Base-by-base conservation (phyloP, 495 filamentous ascomycete genomes). In the Penicillium turbatum region DNA sequence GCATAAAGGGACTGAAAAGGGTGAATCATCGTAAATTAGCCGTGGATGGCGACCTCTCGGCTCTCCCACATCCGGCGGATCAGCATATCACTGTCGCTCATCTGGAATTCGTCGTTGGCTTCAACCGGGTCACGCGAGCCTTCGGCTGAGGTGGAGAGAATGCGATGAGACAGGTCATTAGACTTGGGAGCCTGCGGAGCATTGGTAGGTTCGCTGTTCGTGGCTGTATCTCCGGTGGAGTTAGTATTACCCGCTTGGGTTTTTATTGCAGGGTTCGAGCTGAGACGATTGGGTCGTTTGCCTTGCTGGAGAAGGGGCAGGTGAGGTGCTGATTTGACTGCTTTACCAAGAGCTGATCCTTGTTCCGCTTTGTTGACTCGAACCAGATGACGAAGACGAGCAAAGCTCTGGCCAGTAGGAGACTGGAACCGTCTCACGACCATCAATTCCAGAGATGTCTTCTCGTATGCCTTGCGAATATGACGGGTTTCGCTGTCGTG, bases 31-130 rank as follows among this genome's bases (percentile, higher is more conserved):
- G 26, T 37, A 42, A 48, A 48, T 56, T 50, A 77, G 32, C 69
- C 65, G 13, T 68, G 69, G 15, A 61, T 64, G 6, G 74, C 71
- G 2, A 74, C 71, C 48, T 75, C 72, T 36, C 74, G 73, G 54
- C 69, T 76, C 30, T 77, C 72, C 74, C 74, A 77, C 60, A 77
- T 73, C 34, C 74, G 72, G 42, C 74, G 74, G 36, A 77, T 63
- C 71, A 77, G 69, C 65, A 77, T 62, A 32, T 71, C 73, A 11
- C 54, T 46, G 47, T 73, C 71, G 38, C 56, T 63, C 5, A 66
- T 51, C 9, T 57, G 48, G 21, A 59, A 61, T 19, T 67, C 70
- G 1, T 67, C 64, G n/a, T 66, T 61, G 6, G 73, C 68, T 8
- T 36, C 58, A 5, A 55, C 35, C 16, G 52, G 32, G 27, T 56